Evolutionary conservation across 2,329 filamentous ascomycete species (phyloP).

Genomic region (Colletotrichum sidae): DNA sequence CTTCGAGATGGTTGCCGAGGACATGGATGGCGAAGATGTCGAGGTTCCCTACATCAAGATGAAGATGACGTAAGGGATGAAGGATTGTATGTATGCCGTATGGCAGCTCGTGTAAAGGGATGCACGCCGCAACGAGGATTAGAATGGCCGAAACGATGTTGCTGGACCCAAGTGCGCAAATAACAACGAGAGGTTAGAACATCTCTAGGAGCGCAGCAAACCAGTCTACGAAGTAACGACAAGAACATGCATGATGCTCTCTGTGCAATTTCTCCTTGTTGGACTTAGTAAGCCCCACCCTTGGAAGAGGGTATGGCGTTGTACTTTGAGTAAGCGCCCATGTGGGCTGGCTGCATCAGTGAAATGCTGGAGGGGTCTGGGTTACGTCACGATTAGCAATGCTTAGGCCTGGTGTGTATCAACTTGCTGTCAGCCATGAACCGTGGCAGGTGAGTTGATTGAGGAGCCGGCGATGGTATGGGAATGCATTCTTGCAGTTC

Average conservation of each 20-base stretch:
- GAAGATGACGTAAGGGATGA: conserved; percentile 64
- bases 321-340: conserved; percentile 32
- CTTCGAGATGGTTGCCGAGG: conserved; percentile 94
- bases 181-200: conserved; percentile 1
- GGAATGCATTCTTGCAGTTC: no score
- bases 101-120: conserved; percentile 1
- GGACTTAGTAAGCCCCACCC: conserved; percentile 17
- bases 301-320: conserved; percentile 10
- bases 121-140: neutral
- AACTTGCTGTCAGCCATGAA: neutral
- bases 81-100: neutral
- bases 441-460: no score
- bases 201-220: no score
- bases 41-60: conserved; percentile 98
- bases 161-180: neutral
- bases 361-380: neutral
- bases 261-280: neutral
- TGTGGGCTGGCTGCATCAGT: neutral
- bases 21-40: conserved; percentile 89
- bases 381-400: conserved; percentile 52
- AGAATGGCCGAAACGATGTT: conserved; percentile 4
- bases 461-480: no score
- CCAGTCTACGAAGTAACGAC: neutral
- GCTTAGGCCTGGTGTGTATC: conserved; percentile 17
- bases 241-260: conserved; percentile 1